These are phyloP conservation scores for Crithidia expoeki DNA, from an alignment of 208 protist genomes.

Conservation along the genomic window DNA sequence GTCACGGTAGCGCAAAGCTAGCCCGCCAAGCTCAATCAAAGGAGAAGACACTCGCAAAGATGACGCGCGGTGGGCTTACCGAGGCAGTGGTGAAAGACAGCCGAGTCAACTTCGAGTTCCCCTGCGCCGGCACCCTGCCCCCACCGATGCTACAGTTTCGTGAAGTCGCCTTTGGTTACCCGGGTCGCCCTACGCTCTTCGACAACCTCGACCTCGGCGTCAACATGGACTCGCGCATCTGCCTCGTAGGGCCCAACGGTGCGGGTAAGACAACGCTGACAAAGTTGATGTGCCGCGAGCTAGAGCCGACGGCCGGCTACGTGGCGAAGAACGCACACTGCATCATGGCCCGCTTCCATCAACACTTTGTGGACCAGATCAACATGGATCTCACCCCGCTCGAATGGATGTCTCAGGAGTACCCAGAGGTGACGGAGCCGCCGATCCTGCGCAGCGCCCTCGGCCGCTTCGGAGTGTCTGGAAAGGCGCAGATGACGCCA, in stretches of 20 bases:
- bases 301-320: constrained; percentile 89
- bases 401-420: constrained; percentile 95
- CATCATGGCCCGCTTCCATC: constrained; percentile 94
- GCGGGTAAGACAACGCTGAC: constrained; percentile 97
- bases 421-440: constrained; percentile 85
- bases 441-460: constrained; percentile 93
- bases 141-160: constrained; percentile 96
- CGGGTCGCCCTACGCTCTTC: constrained; percentile 88
- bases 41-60: constrained; percentile 95
- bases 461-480: constrained; percentile 94
- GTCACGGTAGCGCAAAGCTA: constrained; percentile 95
- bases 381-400: constrained; percentile 93
- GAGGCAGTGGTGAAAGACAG: constrained; percentile 87
- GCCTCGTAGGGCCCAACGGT: constrained; percentile 97
- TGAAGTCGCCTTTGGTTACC: constrained; percentile 92
- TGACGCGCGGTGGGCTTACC: constrained; percentile 94
- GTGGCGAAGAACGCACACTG: constrained; percentile 93
- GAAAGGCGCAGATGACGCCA: constrained; percentile 88
- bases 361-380: constrained; percentile 97
- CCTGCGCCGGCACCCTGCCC: constrained; percentile 77
- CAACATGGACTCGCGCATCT: constrained; percentile 95
- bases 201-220: constrained; percentile 94
- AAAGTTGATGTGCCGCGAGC: constrained; percentile 95
- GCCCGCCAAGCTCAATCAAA: constrained; percentile 95
- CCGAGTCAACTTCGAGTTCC: constrained; percentile 87